Evolutionary conservation across 2,329 filamentous ascomycete genomes (phyloP).

Genomic region (Botrytis squamosa): DNA sequence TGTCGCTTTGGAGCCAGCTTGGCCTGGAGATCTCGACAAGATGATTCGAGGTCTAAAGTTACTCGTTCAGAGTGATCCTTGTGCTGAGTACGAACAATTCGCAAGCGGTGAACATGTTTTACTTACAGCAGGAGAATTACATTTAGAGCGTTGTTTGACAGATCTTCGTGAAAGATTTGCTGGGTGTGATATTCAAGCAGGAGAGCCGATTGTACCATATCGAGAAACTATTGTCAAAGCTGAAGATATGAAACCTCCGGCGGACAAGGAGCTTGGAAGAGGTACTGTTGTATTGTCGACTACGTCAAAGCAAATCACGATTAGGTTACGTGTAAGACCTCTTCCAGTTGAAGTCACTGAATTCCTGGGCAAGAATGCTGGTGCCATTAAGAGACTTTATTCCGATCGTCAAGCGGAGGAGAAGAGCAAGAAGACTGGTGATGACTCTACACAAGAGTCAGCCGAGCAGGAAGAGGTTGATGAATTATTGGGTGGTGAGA

Average conservation of each 20-base stretch:
- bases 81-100: constrained; percentile 92
- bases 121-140: constrained; percentile 87
- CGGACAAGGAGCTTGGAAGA: constrained; percentile 80
- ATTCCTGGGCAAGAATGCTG: constrained; percentile 77
- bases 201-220: constrained; percentile 93
- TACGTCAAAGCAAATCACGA: constrained; percentile 79
- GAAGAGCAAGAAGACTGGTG: constrained; percentile 35
- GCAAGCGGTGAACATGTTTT: constrained; percentile 93
- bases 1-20: constrained; percentile 89
- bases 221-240: constrained; percentile 85
- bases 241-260: constrained; percentile 88
- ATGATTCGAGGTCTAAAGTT: constrained; percentile 88
- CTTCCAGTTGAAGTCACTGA: constrained; percentile 76
- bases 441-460: constrained; percentile 30
- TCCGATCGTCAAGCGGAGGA: constrained; percentile 61
- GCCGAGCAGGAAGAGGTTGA: constrained; percentile 45
- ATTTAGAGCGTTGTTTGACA: constrained; percentile 89
- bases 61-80: constrained; percentile 91
- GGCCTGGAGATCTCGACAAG: constrained; percentile 86
- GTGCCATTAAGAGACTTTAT: constrained; percentile 76
- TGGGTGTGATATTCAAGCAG: constrained; percentile 89
- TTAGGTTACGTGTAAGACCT: constrained; percentile 75
- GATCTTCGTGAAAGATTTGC: constrained; percentile 92
- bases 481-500: constrained; percentile 57
- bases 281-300: constrained; percentile 75